Evolutionary conservation across 2,329 filamentous ascomycete genomes (phyloP), one percentile per base, ranked within the genome.

Genomic region (Colletotrichum falcatum): DNA sequence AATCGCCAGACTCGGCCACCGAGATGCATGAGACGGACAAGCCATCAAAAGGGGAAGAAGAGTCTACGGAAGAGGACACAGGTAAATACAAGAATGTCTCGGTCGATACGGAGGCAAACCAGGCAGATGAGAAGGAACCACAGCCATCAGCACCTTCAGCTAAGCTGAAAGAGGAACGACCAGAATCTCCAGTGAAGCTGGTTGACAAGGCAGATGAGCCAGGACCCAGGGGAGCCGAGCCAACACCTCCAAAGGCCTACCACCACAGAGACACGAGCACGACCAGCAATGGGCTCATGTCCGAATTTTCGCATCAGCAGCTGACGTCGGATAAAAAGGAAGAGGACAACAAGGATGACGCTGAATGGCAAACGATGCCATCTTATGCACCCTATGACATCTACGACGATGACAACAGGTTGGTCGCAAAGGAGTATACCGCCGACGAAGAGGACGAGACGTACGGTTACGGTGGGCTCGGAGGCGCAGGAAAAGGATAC

Each of bases 401-500:
- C 74, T 99, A 98, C 80, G 94, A 99, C 78, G 96, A 99, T 76
- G 91, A 97, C 79, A 93, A 97, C 75, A 93, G 89, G 74, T 86
- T 99, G 35, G 87, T 99, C 73, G 96, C 96, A 16, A 91, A 89
- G 73, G 95, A 97, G 75, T 91, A 92, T 69, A 85, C 87, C 48
- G 89, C 92, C 37, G 89, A 91, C 18, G 91, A 94, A 58, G 91
- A 91, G n/a, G 91, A 86, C 44, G 87, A 91, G 55, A 85, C 81
- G 54, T 89, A 90, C 72, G 90, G 88, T 51, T 97, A 97, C 76
- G 88, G 86, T 28, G 91, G 91, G 18, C 87, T 97, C 0, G 95
- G 95, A 30, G 95, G 95, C 35, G 95, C 95, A 11, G 94, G 94
- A 48, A 98, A 94, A 81, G 96, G 96, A 5, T 99, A 99, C 79